Evolutionary conservation across 2,329 filamentous ascomycete species (phyloP), one percentile per base, ranked within the genome.

Genomic region (Pseudogymnoascus destructans): DNA sequence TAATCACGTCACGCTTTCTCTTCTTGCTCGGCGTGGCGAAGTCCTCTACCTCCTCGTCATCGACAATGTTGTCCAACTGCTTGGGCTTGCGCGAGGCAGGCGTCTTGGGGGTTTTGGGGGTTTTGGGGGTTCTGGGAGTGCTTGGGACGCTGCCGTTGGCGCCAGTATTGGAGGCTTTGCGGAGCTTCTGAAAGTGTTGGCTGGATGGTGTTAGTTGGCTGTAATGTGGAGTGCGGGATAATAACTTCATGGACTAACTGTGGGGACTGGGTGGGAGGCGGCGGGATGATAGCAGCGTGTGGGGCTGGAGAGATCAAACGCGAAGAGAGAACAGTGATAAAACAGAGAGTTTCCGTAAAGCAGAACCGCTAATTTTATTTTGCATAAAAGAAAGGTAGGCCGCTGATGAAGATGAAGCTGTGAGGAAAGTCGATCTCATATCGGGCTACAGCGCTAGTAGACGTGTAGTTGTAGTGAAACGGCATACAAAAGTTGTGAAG

Each of bases 111-210:
- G n/a, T 40, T 27, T 42, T 62, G 56, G 36, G 35, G 2, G n/a
- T 42, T 23, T 32, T 60, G 57, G 23, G 57, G 2, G 38, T 46
- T 15, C 30, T 10, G 9, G 23, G 57, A 2, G 49, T 46, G 32
- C 46, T 7, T 6, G 23, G 27, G 8, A 25, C 19, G 35, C 57
- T 59, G n/a, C 33, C 13, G 10, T 17, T n/a, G 52, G 11, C 38
- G 33, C 57, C 23, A 13, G 32, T 57, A 15, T 27, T 11, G 55
- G 27, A 40, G 5, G 36, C 61, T 1, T 46, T 63, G 52, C 65
- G 64, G 36, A 69, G 62, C 56, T 69, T 69, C 52, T 69, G 67
- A 58, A 65, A 69, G 49, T 68, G 67, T 57, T 69, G 67, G 9
- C 67, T 69, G 46, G 23, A 27, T 33, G 13, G 11, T 32, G 15